Evolutionary conservation across 78 protist genomes (phyloP).

Genomic region (Polysphondylium violaceum): DNA sequence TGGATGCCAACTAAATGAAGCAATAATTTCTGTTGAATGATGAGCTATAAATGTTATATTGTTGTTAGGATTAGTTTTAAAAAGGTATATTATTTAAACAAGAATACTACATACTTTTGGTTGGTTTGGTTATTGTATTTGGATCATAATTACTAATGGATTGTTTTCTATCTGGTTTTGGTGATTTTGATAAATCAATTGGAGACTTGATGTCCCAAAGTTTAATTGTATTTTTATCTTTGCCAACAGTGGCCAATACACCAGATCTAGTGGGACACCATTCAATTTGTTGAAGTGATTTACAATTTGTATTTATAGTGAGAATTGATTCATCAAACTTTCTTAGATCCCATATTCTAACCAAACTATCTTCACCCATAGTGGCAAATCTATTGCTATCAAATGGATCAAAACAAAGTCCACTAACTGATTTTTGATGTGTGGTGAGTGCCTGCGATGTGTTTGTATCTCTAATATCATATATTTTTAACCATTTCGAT

Average conservation of each 20-base stretch:
- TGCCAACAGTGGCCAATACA: constrained; percentile 68
- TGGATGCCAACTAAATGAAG: constrained; percentile 83
- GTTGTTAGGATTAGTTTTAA: background rate
- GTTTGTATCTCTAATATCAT: constrained; percentile 68
- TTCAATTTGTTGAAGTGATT: constrained; percentile 76
- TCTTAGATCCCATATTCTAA: constrained; percentile 83
- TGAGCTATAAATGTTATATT: constrained; percentile 16
- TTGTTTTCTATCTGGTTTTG: constrained; percentile 11
- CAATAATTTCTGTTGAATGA: constrained; percentile 34
- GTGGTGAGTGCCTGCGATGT: constrained; percentile 65
- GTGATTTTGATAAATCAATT: constrained; percentile 26
- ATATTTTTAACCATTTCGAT: constrained; percentile 73
- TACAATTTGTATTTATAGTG: constrained; percentile 62
- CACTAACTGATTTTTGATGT: constrained; percentile 70
- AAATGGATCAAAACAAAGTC: constrained; percentile 74
- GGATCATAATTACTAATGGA: background rate
- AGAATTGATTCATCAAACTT: constrained; percentile 68
- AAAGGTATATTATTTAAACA: background rate
- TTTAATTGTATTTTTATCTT: constrained; percentile 54
- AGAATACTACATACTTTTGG: constrained; percentile 16
- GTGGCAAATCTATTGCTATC: constrained; percentile 76
- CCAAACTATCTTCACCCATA: constrained; percentile 54
- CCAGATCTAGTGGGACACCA: constrained; percentile 85
- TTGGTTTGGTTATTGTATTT: constrained; percentile 41
- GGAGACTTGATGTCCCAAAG: constrained; percentile 78